Conservation (phyloP, 331 rosid genomes). For the Saraca asoca region DNA sequence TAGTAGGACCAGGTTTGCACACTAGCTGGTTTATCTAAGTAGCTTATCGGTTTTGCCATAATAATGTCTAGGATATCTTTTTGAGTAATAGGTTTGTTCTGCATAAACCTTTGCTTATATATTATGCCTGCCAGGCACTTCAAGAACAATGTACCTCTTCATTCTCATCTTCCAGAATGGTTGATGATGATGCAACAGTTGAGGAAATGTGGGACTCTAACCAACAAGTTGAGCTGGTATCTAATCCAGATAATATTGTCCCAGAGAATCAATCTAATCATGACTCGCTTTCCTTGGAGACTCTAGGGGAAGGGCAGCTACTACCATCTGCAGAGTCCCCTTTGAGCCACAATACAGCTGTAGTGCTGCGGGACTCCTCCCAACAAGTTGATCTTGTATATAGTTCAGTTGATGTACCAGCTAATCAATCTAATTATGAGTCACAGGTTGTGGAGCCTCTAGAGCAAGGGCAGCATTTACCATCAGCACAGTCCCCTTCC, state of each 20-base stretch:
- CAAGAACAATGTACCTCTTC: constrained; percentile 27
- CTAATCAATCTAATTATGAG: constrained; percentile 26
- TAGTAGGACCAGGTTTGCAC: neutral
- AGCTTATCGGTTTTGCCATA: neutral
- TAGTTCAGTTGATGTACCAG: neutral
- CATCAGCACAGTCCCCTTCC: neutral
- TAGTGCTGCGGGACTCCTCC: too few relatives aligned
- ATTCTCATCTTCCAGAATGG: constrained; percentile 18
- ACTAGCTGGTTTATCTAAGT: neutral
- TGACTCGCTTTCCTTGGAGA: constrained; percentile 39
- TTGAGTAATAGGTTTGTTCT: neutral
- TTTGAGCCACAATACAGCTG: constrained; percentile 18
- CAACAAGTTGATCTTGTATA: too few relatives aligned
- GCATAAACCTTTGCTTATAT: constrained; percentile 10
- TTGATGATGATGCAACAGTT: constrained; percentile 32
- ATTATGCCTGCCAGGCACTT: constrained; percentile 32
- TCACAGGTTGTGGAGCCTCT: constrained; percentile 30
- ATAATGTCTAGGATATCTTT: neutral
- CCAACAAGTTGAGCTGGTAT: constrained; percentile 25
- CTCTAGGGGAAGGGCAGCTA: constrained; percentile 38
- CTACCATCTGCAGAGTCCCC: constrained; percentile 31
- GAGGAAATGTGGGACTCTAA: constrained; percentile 36
- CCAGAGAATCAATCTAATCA: constrained; percentile 32
- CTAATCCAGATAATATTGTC: constrained; percentile 16
- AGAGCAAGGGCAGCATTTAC: constrained; percentile 15